Conservation (phyloP, 768 basidiomycete genomes). For the Gymnopilus dilepis region DNA sequence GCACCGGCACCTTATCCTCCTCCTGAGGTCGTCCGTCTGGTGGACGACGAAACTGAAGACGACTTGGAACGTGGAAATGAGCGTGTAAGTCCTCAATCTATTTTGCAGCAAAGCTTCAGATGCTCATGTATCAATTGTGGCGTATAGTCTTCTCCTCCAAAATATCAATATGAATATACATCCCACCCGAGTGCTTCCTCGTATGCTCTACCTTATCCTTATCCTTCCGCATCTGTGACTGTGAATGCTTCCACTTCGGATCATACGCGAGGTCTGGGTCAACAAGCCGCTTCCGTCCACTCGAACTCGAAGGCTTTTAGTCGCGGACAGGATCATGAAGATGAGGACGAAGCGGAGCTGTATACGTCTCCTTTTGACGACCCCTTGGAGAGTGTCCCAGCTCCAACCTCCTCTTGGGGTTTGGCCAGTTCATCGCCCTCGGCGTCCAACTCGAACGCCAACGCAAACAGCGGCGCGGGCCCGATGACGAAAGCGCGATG, state of each 20-base stretch:
- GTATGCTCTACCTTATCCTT: constrained; percentile 17
- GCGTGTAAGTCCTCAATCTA: constrained; percentile 5
- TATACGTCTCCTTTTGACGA: constrained; percentile 27
- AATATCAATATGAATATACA: constrained; percentile 15
- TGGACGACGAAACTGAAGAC: constrained; percentile 12
- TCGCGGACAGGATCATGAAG: constrained; percentile 20
- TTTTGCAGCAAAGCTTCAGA: too few species aligned
- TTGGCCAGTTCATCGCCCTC: constrained; percentile 12
- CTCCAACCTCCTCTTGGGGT: constrained; percentile 2
- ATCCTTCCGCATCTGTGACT: neutral
- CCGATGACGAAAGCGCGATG: constrained; percentile 29
- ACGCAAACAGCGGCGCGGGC: constrained; percentile 2
- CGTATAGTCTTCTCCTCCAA: constrained; percentile 10
- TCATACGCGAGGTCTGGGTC: too few species aligned
- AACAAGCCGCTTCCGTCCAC: neutral
- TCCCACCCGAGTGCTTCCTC: constrained; percentile 15
- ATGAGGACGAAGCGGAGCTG: constrained; percentile 23
- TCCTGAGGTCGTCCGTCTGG: constrained; percentile 28
- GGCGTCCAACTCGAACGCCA: neutral
- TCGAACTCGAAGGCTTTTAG: too few species aligned
- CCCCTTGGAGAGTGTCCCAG: constrained; percentile 13
- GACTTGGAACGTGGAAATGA: constrained; percentile 17
- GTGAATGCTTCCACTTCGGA: too few species aligned
- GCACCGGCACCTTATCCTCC: constrained; percentile 21
- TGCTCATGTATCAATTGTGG: neutral